Base-by-base conservation (phyloP, 2,329 filamentous ascomycete species). In the Paecilomyces fulvus region DNA sequence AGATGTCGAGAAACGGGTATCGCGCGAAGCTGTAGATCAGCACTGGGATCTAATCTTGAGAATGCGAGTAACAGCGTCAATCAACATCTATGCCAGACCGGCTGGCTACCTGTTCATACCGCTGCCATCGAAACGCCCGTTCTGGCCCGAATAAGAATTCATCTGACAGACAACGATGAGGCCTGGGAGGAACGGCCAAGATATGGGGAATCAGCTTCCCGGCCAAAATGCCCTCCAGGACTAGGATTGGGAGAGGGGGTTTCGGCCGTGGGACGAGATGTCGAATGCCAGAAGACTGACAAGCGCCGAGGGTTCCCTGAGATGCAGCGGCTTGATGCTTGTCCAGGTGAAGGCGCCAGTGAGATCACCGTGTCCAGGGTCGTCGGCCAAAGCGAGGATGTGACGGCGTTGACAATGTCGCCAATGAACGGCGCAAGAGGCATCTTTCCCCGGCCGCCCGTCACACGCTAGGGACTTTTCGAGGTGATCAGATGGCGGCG, bases 291-390 rank as follows among this genome's bases (percentile, higher is more conserved):
- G 55, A 48, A 58, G 56, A 56, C 56, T 56, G 55, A 49, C 58
- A 59, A 58, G 58, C 60, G 61, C 62, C 60, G 58, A 60, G 54
- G 56, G 56, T 66, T 65, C 65, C 60, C 51, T 58, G 56, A 63
- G 62, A 56, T 70, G 65, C 68, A 67, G 70, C 63, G 69, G 62
- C 61, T 68, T 67, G 71, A 70, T 71, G 62, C 64, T 64, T 63
- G 65, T 58, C 49, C 61, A 55, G 60, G 55, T 61, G 61, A 65
- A 70, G 70, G 69, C 70, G 70, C 70, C 69, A 67, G 61, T 60
- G 57, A 55, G 59, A 58, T 63, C 56, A 58, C 58, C 14, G 55
- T 58, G 54, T 51, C 55, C 56, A 58, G 55, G 61, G 58, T 46
- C 51, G 48, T 56, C 43, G 25, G 12, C 43, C 30, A 31, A 30